Evolutionary conservation across 108 stramenopile genomes (phyloP), one percentile per base, ranked within the genome.

Genomic region (Pseudonitzschia multistriata): DNA sequence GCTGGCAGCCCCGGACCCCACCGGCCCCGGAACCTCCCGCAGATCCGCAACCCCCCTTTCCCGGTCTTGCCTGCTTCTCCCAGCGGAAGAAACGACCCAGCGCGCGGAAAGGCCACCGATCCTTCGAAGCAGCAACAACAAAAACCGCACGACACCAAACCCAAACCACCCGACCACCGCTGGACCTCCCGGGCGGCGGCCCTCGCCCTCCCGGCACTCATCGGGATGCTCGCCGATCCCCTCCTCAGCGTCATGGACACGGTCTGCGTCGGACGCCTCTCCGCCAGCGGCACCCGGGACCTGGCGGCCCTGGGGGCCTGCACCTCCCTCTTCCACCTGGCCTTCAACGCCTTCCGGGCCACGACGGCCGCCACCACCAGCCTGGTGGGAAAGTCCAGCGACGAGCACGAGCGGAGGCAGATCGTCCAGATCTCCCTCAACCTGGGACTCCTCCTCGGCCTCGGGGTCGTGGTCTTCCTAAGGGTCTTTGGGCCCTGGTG

Each of bases 241-340:
- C 49, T 94, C n/a, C 64, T 93, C 8, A 79, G 79, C 57, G 62
- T 94, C n/a, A 74, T 89, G 64, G 92, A 94, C 65, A 91, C 92
- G 29, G 88, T 82, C n/a, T 93, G 79, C 70, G 81, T 86, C 17
- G 84, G 83, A 10, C 70, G 79, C 4, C 50, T 89, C 33, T 88
- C 86, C 21, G 27, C 78, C n/a, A 61, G 59, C 22, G n/a, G 15
- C 5, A 37, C 37, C 37, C 21, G 52, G 25, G 70, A 81, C 65
- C 72, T 93, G 35, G 92, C 89, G 2, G 88, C 88, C 17, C 68
- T 93, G 11, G 92, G 90, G 14, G 83, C 87, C 10, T 91, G 92
- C 67, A 91, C 88, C 15, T 74, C 69, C 3, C 87, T 94, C n/a
- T 94, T 94, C 67, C 88, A 91, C 63, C 63, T 90, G 54, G 86